phyloP scores from a whole-genome alignment of 192 early-diverging fungal genomes.

The Coemansia sp. region DNA sequence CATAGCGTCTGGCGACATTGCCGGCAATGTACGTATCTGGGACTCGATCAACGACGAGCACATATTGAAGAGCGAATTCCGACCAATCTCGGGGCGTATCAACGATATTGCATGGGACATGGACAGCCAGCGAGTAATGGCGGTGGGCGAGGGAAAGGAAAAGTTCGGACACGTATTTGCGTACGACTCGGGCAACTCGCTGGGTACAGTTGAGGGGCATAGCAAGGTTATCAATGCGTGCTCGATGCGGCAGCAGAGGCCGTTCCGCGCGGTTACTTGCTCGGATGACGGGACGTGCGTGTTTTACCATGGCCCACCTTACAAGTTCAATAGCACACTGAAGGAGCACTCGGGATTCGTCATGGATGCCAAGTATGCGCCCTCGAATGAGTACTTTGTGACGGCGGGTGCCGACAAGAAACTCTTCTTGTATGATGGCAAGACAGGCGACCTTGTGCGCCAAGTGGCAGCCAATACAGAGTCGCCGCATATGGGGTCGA shows the following conservation, averaged over 20 bases:
- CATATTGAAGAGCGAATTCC: slow-evolving; percentile 83
- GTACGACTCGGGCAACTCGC: slow-evolving; percentile 86
- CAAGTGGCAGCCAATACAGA: slow-evolving; percentile 56
- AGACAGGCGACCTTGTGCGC: slow-evolving; percentile 76
- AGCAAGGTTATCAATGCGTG: slow-evolving; percentile 87
- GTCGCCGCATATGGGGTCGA: slow-evolving; percentile 73
- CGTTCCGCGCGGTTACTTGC: slow-evolving; percentile 89
- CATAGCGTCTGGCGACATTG: slow-evolving; percentile 91
- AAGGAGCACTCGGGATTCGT: slow-evolving; percentile 90
- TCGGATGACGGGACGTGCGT: slow-evolving; percentile 90
- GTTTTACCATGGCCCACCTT: slow-evolving; percentile 93
- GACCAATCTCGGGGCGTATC: slow-evolving; percentile 73
- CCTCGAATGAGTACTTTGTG: slow-evolving; percentile 79
- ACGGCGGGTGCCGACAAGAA: slow-evolving; percentile 85
- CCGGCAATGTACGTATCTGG: slow-evolving; percentile 94
- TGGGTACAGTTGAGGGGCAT: slow-evolving; percentile 91
- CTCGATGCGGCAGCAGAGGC: slow-evolving; percentile 84
- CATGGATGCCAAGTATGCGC: slow-evolving; percentile 83
- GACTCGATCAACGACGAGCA: slow-evolving; percentile 81
- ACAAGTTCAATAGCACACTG: slow-evolving; percentile 74
- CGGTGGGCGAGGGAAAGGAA: slow-evolving; percentile 93
- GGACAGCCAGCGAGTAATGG: slow-evolving; percentile 96
- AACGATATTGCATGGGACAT: slow-evolving; percentile 93
- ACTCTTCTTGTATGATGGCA: slow-evolving; percentile 93
- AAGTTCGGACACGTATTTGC: slow-evolving; percentile 88